Evolutionary conservation across 768 basidiomycete species (phyloP), one percentile per base, ranked within the genome.

Genomic region (Suillus decipiens): DNA sequence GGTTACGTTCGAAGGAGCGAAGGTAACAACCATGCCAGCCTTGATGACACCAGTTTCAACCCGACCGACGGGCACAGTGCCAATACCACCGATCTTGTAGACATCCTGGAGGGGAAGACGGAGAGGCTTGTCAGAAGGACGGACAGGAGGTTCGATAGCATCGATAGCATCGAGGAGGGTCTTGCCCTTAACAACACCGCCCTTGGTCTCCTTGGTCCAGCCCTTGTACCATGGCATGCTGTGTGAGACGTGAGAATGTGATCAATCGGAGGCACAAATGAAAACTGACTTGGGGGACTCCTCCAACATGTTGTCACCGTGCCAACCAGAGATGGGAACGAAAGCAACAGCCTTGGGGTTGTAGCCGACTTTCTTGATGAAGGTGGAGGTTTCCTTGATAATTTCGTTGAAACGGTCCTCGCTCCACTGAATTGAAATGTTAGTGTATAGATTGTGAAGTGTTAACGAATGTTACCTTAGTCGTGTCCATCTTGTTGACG

Each of bases 291-390:
- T 99, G 82, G 77, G 2, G 70, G 97, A 97, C 82, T 96, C 94
- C 87, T 99, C 96, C 84, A 99, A 85, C 96, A 99, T 99, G 92
- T 99, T 99, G 89, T 99, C 97, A 76, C 97, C 97, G 86, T 99
- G 96, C 97, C 97, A 99, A 72, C 97, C 97, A 67, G 97, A 99
- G 81, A 99, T 99, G 75, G 97, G 97, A 66, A 99, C 96, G 84
- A 99, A 99, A 67, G 96, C 88, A 69, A 99, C 95, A 62, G 89
- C 78, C 88, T 97, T 98, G 79, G 96, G 96, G 90, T 99, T 98
- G 88, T 97, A 99, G 61, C 96, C 96, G 76, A 98, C 96, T 88
- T 98, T 97, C 89, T 96, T 98, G 80, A 98, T 96, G 88, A 98
- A 98, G 79, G 82, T 89, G 71, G 92, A 92, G 53, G 95, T 95